Base-by-base conservation (phyloP, 2,329 filamentous ascomycete genomes). In the Ophiocordyceps australis region DNA sequence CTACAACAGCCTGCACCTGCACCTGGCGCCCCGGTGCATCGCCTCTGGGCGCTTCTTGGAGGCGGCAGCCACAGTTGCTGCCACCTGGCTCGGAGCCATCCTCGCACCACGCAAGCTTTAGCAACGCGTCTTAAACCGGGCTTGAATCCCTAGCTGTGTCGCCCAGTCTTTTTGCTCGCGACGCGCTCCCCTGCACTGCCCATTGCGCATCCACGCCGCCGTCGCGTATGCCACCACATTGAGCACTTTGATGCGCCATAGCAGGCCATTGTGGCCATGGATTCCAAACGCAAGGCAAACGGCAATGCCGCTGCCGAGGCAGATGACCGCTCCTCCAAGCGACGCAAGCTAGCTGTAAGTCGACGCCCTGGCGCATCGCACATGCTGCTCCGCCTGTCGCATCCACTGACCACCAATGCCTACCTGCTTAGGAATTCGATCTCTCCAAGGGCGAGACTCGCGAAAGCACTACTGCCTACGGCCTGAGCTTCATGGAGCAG, bases 401-500 rank as follows among this genome's bases (percentile, higher is more conserved):
- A 12, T 10, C 8, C 16, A 14, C 28, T 25, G 20, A 25, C 18
- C 12, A 9, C 13, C 10, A 9, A 12, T 14, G 14, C 26, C n/a
- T n/a, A n/a, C n/a, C n/a, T n/a, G n/a, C 30, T 13, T 21, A 50
- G 48, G 43, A 45, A 33, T 64, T 57, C 35, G 58, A 67, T 33
- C 47, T 67, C 16, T 46, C 54, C 24, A 53, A 62, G 30, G 59
- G 57, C 35, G 77, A 85, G 50, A 72, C 65, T 11, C 50, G 54
- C 28, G 71, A 78, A 44, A 71, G 71, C 11, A 85, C 78, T 3
- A 74, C 72, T 10, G 63, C 72, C 28, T 66, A 72, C 40, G 82
- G 82, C 20, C 53, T 80, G 38, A 66, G 64, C 36, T 78, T 91
- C 41, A 55, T 91, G 23, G 71, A 80, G 28, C 72, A 74, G 42